phyloP scores from a whole-genome alignment of 331 rosid species.

The Pyrus hybrid region DNA sequence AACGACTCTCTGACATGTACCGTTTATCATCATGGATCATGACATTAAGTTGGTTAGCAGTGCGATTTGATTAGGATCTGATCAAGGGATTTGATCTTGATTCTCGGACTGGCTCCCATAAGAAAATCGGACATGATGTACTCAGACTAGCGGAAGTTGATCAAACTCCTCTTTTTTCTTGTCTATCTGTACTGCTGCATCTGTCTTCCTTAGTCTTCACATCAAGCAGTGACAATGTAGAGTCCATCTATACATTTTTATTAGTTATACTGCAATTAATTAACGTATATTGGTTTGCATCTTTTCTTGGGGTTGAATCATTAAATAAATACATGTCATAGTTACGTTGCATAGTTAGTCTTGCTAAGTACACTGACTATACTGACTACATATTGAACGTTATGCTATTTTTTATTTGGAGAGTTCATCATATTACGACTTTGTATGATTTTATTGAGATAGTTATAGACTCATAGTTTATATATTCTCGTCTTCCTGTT shows the following conservation, averaged over 20 bases:
- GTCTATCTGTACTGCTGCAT: neutral
- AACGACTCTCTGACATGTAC: neutral
- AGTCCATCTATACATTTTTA: neutral
- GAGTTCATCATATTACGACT: neutral
- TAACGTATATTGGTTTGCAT: neutral
- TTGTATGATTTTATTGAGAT: neutral
- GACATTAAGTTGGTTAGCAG: neutral
- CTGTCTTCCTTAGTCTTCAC: neutral
- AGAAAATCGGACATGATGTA: neutral
- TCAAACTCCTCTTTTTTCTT: neutral
- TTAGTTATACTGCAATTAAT: neutral
- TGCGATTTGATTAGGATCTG: neutral
- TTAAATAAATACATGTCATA: neutral
- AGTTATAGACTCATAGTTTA: neutral
- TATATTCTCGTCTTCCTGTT: no score
- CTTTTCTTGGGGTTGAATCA: neutral
- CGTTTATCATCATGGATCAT: neutral
- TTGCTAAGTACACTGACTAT: no score
- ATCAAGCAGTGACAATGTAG: neutral
- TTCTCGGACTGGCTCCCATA: neutral
- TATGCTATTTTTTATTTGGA: neutral
- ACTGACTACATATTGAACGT: neutral
- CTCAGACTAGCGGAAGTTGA: no score
- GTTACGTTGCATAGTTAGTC: neutral
- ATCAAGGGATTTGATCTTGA: neutral